Conservation (phyloP, 192 early-diverging fungal genomes). For the Linnemannia hyalina region DNA sequence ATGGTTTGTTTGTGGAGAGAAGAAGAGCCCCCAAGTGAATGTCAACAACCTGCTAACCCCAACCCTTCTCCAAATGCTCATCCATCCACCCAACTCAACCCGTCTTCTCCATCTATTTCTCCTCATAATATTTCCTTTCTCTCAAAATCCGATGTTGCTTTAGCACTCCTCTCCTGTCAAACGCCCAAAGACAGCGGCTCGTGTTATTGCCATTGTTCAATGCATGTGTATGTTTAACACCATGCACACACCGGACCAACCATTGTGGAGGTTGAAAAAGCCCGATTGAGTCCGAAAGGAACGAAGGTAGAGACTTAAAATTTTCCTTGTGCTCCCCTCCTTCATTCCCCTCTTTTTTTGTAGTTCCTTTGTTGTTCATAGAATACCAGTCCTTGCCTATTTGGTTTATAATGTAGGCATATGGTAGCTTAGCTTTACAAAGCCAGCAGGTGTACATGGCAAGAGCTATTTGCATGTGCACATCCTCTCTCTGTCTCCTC, state of each 20-base stretch:
- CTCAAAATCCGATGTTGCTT: not conserved
- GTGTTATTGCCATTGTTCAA: too few species aligned
- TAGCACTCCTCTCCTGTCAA: too few species aligned
- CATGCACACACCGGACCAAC: not conserved
- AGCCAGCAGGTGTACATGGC: not conserved
- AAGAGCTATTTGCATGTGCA: constrained; percentile 1
- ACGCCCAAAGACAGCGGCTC: too few species aligned
- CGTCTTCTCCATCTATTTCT: not conserved
- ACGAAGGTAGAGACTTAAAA: not conserved
- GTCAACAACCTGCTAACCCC: not conserved
- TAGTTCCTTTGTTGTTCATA: not conserved
- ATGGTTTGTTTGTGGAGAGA: not conserved
- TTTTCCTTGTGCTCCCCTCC: not conserved
- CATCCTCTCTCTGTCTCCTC: not conserved
- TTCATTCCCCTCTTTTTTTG: not conserved
- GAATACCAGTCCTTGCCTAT: not conserved
- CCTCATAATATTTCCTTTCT: not conserved
- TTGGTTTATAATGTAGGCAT: not conserved
- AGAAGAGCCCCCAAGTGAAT: not conserved
- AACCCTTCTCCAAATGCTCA: not conserved
- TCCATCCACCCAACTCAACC: too few species aligned
- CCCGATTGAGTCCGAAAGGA: not conserved
- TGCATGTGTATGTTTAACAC: not conserved
- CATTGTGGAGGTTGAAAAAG: not conserved
- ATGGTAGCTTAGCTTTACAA: not conserved